Evolutionary conservation across 306 rosid species (phyloP).

Genomic region (Trifolium repens): DNA sequence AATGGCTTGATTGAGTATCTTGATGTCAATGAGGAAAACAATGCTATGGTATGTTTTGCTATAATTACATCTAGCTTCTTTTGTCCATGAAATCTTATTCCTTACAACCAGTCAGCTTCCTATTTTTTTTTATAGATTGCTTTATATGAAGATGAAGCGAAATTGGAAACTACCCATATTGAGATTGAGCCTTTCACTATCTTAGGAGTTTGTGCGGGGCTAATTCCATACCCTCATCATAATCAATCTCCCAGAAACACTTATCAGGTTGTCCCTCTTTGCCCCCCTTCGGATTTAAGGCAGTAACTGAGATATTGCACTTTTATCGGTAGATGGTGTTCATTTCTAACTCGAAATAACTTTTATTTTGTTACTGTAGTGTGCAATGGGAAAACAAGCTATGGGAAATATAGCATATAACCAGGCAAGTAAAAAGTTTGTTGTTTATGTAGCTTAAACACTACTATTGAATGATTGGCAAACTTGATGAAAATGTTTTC

Average conservation of each 20-base stretch:
- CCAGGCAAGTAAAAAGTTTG: conserved; percentile 61
- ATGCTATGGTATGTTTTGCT: conserved; percentile 75
- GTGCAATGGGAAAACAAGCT: conserved; percentile 99
- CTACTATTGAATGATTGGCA: conserved; percentile 1
- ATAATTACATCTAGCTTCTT: conserved; percentile 18
- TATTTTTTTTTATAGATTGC: conserved; percentile 65
- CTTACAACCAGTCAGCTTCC: conserved; percentile 11
- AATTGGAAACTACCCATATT: conserved; percentile 72
- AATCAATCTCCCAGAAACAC: conserved; percentile 99
- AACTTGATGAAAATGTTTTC: background rate
- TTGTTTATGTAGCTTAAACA: conserved; percentile 21
- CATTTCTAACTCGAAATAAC: conserved; percentile 28
- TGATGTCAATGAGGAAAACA: conserved; percentile 96
- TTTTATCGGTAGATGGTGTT: conserved; percentile 21
- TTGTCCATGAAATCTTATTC: conserved; percentile 33
- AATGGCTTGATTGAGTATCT: conserved; percentile 95
- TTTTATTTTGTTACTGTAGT: conserved; percentile 52
- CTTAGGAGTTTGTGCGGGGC: conserved; percentile 88
- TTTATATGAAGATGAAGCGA: conserved; percentile 81
- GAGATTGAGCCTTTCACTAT: conserved; percentile 96
- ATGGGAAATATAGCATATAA: conserved; percentile 97
- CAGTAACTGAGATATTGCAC: conserved; percentile 5
- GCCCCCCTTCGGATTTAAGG: background rate
- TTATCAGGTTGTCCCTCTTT: conserved; percentile 66
- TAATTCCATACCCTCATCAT: conserved; percentile 98